phyloP scores from a whole-genome alignment of 257 asterid genomes.

The Plectranthus barbatus region DNA sequence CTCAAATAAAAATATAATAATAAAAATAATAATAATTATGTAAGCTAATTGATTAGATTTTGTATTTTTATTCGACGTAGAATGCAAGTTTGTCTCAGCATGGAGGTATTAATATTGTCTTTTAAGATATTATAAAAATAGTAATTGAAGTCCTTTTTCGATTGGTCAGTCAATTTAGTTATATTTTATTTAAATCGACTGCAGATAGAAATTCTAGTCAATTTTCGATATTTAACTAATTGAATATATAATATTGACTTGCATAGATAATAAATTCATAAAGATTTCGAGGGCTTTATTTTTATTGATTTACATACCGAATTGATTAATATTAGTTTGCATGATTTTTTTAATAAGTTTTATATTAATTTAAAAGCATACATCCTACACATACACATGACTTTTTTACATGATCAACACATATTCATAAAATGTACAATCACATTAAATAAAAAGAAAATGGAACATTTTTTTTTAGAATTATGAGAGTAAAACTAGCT shows the following conservation, averaged over 20 bases:
- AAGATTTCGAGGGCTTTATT: too few species aligned
- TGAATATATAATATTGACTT: background rate
- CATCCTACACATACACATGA: too few species aligned
- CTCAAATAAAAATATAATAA: too few species aligned
- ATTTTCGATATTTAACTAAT: background rate
- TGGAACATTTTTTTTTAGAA: too few species aligned
- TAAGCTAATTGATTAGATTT: too few species aligned
- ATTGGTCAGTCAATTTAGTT: constrained; percentile 3
- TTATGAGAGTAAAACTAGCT: too few species aligned
- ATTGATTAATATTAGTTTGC: too few species aligned
- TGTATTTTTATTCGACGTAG: background rate
- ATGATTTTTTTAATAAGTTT: too few species aligned
- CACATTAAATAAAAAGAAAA: too few species aligned
- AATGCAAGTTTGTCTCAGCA: constrained; percentile 2
- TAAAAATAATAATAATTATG: too few species aligned
- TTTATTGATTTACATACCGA: too few species aligned
- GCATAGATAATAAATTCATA: background rate
- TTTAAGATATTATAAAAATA: background rate
- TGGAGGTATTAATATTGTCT: background rate
- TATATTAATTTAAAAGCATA: too few species aligned
- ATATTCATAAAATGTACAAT: background rate
- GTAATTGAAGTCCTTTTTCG: background rate
- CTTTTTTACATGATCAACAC: background rate
- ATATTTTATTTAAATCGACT: background rate
- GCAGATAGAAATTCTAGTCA: background rate